Conservation (phyloP, 805 yeast species). For the Barnettozyma sp. region DNA sequence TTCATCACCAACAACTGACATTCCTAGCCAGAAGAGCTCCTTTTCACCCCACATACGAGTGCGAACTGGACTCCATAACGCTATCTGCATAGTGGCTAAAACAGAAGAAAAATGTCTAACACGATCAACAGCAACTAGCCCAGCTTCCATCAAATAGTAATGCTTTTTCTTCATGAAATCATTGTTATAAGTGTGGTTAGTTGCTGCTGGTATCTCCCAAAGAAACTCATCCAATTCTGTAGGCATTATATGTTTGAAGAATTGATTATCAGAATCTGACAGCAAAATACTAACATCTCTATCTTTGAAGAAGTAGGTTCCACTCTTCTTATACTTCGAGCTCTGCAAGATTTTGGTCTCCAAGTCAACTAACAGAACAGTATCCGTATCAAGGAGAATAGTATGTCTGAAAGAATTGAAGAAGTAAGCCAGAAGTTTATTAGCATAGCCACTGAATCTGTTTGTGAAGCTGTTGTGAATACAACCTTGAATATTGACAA, state of each 20-base stretch:
- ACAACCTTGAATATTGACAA: slow-evolving; percentile 27
- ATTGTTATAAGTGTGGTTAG: slow-evolving; percentile 32
- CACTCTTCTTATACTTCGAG: slow-evolving; percentile 27
- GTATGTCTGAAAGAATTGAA: slow-evolving; percentile 45
- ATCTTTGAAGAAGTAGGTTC: slow-evolving; percentile 41
- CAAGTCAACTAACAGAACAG: slow-evolving; percentile 36
- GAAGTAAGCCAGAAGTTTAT: slow-evolving; percentile 41
- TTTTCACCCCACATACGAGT: slow-evolving; percentile 60
- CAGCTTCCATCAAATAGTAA: slow-evolving; percentile 39
- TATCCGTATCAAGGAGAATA: slow-evolving; percentile 46
- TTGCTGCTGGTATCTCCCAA: slow-evolving; percentile 30
- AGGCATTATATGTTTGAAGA: slow-evolving; percentile 41
- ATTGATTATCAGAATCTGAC: slow-evolving; percentile 24
- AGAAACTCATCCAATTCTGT: slow-evolving; percentile 30
- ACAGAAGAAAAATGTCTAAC: slow-evolving; percentile 43
- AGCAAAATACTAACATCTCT: slow-evolving; percentile 31
- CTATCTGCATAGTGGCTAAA: slow-evolving; percentile 34
- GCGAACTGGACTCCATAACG: slow-evolving; percentile 33
- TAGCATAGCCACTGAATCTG: slow-evolving; percentile 35
- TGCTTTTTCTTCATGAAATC: slow-evolving; percentile 34
- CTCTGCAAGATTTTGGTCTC: slow-evolving; percentile 29
- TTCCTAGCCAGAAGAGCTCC: slow-evolving; percentile 60
- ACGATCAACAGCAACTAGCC: slow-evolving; percentile 40
- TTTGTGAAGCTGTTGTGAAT: slow-evolving; percentile 15
- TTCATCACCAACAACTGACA: slow-evolving; percentile 48